Percentiles rank a stretch among this genome's conserved stretches.
Evolutionary conservation across 2,329 filamentous ascomycete genomes (phyloP).

Genomic region (Trichoderma afroharzianum): DNA sequence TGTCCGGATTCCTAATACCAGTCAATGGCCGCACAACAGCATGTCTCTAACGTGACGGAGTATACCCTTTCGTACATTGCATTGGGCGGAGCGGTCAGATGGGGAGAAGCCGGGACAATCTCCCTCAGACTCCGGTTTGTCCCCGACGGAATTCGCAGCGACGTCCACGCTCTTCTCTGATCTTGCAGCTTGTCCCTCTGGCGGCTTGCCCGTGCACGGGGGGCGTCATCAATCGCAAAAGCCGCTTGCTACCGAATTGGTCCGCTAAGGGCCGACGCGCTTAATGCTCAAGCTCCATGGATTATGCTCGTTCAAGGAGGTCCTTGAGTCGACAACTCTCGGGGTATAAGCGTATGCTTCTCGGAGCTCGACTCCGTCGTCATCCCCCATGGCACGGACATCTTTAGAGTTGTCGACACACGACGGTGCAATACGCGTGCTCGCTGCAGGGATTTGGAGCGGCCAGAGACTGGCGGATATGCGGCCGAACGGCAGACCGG

Average conservation of each 20-base stretch:
- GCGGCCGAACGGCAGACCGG: conserved; percentile 29
- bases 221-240: not conserved
- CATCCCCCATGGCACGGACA: not conserved
- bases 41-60: not conserved
- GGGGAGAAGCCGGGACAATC: not conserved
- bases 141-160: not conserved
- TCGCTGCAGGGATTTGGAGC: not conserved
- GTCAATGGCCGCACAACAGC: not conserved
- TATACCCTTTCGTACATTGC: not conserved
- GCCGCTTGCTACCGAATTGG: not conserved
- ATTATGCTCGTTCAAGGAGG: not conserved
- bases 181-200: not conserved
- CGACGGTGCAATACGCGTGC: not conserved
- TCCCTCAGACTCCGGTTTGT: not conserved
- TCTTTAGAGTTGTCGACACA: conserved; percentile 2
- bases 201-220: not conserved
- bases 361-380: not conserved
- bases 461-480: conserved; percentile 25
- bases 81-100: conserved; percentile 1
- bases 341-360: not conserved
- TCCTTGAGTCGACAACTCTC: not conserved
- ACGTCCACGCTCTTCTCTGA: not conserved
- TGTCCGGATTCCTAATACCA: not conserved
- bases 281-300: not conserved
- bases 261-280: not conserved